These are phyloP conservation scores for Macrophomina phaseolina DNA, from an alignment of 2,329 filamentous ascomycete species.

Conservation along the genomic window DNA sequence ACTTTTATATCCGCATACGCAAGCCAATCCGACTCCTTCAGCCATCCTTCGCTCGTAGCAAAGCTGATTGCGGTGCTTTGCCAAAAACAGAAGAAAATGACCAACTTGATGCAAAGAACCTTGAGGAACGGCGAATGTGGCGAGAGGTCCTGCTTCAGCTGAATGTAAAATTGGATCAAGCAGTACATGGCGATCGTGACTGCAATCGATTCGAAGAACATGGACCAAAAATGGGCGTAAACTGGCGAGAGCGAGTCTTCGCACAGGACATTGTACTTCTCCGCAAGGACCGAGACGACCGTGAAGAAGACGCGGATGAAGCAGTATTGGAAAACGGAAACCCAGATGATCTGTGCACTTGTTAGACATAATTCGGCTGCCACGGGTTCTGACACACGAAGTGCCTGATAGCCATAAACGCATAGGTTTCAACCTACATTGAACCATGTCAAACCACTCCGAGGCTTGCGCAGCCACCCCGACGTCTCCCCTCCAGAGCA, in stretches of 20 bases:
- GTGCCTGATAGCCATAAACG: neutral
- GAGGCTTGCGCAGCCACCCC: slow-evolving; percentile 74
- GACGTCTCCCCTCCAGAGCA: slow-evolving; percentile 70
- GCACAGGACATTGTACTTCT: slow-evolving; percentile 75
- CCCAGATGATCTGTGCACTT: slow-evolving; percentile 68
- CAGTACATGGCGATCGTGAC: slow-evolving; percentile 89
- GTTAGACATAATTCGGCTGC: slow-evolving; percentile 8
- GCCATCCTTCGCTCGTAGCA: slow-evolving; percentile 64
- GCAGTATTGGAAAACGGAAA: slow-evolving; percentile 84
- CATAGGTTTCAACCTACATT: slow-evolving; percentile 59
- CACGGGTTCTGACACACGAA: neutral
- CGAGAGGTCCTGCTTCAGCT: slow-evolving; percentile 71
- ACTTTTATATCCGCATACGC: slow-evolving; percentile 79
- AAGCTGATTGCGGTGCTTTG: slow-evolving; percentile 68
- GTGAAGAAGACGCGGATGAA: slow-evolving; percentile 82
- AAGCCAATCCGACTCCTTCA: slow-evolving; percentile 67
- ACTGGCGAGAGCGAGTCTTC: slow-evolving; percentile 76
- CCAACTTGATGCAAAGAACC: slow-evolving; percentile 84
- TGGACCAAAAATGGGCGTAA: slow-evolving; percentile 85
- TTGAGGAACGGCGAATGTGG: slow-evolving; percentile 78
- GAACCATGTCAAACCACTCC: slow-evolving; percentile 87
- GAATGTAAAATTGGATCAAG: slow-evolving; percentile 84
- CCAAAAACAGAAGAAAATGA: slow-evolving; percentile 93
- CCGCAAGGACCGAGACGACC: slow-evolving; percentile 74
- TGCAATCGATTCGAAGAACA: slow-evolving; percentile 71